These are phyloP conservation scores for Blastobotrys terrestris DNA, from an alignment of 805 yeast genomes.

Conservation along the genomic window DNA sequence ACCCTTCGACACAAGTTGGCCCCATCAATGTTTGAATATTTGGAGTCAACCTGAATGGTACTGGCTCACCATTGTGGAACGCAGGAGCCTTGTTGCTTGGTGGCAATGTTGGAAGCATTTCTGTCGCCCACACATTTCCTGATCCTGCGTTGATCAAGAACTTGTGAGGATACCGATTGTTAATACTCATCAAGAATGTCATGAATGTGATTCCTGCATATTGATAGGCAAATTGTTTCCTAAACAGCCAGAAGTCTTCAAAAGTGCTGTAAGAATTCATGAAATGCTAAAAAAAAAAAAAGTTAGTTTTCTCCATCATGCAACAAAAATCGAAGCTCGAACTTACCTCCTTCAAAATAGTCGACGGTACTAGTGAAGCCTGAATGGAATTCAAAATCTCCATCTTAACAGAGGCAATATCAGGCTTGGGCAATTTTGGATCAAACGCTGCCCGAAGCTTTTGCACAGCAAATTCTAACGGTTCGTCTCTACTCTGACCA, in stretches of 20 bases:
- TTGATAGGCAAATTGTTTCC: conserved; percentile 90
- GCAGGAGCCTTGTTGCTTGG: conserved; percentile 62
- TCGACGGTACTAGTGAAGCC: conserved; percentile 76
- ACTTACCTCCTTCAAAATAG: conserved; percentile 58
- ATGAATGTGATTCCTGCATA: conserved; percentile 89
- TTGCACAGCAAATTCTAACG: conserved; percentile 77
- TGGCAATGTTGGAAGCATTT: conserved; percentile 70
- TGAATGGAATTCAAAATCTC: conserved; percentile 91
- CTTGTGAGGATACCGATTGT: conserved; percentile 89
- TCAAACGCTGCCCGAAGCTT: conserved; percentile 90
- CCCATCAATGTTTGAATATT: conserved; percentile 92
- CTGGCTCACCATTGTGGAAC: conserved; percentile 85
- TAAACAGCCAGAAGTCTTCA: conserved; percentile 95
- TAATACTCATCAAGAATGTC: conserved; percentile 91
- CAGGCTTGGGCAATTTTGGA: conserved; percentile 90
- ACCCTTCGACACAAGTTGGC: conserved; percentile 87
- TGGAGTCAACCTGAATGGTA: conserved; percentile 95
- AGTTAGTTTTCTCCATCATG: background rate
- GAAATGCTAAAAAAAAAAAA: conserved; percentile 42
- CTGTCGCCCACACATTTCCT: conserved; percentile 90
- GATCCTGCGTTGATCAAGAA: conserved; percentile 73
- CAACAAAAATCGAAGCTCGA: background rate
- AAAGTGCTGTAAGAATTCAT: conserved; percentile 61
- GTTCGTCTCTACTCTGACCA: conserved; percentile 78
- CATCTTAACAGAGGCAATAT: conserved; percentile 76